Evolutionary conservation across 192 early-diverging fungal genomes (phyloP).

Genomic region (Dissophora ornata): DNA sequence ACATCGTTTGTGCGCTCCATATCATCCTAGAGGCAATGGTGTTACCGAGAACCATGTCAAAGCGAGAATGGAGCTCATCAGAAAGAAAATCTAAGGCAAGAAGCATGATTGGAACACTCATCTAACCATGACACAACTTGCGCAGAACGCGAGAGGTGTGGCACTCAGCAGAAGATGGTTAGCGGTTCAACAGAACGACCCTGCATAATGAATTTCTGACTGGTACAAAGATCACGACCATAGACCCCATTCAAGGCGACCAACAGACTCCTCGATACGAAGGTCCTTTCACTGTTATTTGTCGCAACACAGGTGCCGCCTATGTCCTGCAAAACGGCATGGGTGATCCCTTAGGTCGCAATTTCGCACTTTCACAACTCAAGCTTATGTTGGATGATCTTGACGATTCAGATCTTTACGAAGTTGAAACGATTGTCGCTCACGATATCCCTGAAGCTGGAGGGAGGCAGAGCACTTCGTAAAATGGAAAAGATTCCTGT

Average conservation of each 20-base stretch:
- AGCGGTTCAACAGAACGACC: slow-evolving; percentile 31
- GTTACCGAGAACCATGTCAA: slow-evolving; percentile 30
- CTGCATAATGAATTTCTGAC: slow-evolving; percentile 8
- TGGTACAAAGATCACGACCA: slow-evolving; percentile 6
- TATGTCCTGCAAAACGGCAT: slow-evolving; percentile 39
- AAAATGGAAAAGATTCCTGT: slow-evolving; percentile 1
- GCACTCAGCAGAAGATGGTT: slow-evolving; percentile 40
- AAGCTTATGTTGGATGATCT: slow-evolving; percentile 26
- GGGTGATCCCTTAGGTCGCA: slow-evolving; percentile 20
- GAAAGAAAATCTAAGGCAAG: slow-evolving; percentile 34
- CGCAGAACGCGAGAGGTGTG: slow-evolving; percentile 46
- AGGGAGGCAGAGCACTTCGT: background rate
- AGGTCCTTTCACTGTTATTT: slow-evolving; percentile 39
- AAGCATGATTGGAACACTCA: slow-evolving; percentile 42
- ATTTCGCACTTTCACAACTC: slow-evolving; percentile 25
- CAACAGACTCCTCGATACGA: slow-evolving; percentile 19
- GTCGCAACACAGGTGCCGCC: slow-evolving; percentile 16
- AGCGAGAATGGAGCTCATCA: slow-evolving; percentile 36
- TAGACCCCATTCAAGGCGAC: slow-evolving; percentile 11
- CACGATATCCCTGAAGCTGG: background rate
- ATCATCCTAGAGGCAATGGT: slow-evolving; percentile 51
- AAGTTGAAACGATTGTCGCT: slow-evolving; percentile 24
- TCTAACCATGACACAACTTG: slow-evolving; percentile 51
- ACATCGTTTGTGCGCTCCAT: slow-evolving; percentile 52
- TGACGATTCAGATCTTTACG: slow-evolving; percentile 19